phyloP scores from a whole-genome alignment of 106 monocot genomes.

The Vanilla planifolia region DNA sequence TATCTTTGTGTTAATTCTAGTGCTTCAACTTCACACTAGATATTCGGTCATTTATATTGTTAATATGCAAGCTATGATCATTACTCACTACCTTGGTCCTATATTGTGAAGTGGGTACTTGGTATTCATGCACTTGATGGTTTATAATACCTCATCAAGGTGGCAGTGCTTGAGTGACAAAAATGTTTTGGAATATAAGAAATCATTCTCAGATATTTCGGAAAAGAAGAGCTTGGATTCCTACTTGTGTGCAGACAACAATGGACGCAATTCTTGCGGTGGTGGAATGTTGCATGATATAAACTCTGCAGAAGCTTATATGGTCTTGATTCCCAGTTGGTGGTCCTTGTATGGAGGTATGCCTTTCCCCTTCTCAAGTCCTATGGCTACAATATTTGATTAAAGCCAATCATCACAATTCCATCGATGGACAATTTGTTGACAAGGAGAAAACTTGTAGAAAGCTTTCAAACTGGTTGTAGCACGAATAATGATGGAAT shows the following conservation, averaged over 20 bases:
- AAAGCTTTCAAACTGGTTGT: background rate
- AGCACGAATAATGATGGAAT: background rate
- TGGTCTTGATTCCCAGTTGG: slow-evolving; percentile 26
- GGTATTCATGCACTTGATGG: too few species aligned
- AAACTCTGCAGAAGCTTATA: background rate
- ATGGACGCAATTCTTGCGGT: slow-evolving; percentile 11
- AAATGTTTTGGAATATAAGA: background rate
- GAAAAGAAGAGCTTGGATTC: background rate
- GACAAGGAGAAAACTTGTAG: background rate
- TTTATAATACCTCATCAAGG: too few species aligned
- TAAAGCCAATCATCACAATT: background rate
- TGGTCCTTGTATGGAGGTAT: slow-evolving; percentile 32
- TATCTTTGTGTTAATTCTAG: too few species aligned
- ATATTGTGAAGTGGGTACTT: too few species aligned
- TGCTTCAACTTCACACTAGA: too few species aligned
- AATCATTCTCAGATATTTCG: background rate
- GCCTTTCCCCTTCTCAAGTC: slow-evolving; percentile 9
- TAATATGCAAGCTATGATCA: too few species aligned
- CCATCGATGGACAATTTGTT: background rate
- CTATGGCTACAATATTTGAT: background rate
- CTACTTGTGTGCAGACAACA: slow-evolving; percentile 24
- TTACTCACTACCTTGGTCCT: too few species aligned
- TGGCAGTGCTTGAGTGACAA: background rate
- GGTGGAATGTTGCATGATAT: slow-evolving; percentile 6
- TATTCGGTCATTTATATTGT: too few species aligned